These are phyloP conservation scores for Notholithocarpus densiflorus DNA, from an alignment of 306 rosid genomes.

Conservation along the genomic window DNA sequence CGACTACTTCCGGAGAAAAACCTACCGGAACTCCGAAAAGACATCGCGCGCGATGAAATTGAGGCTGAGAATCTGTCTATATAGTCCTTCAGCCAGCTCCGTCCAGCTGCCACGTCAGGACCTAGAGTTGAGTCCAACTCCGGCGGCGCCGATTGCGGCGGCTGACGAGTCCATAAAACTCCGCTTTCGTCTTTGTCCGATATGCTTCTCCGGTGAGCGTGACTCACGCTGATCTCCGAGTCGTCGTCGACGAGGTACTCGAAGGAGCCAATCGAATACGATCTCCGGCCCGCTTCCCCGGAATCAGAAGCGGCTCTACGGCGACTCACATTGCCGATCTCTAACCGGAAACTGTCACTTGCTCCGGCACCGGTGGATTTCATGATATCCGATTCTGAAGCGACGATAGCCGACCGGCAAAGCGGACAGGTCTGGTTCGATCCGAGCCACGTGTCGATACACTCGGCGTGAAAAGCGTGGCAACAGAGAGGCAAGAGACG, in stretches of 20 bases:
- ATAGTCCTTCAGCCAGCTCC: constrained; percentile 80
- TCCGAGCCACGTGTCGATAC: constrained; percentile 73
- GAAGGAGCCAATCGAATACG: constrained; percentile 84
- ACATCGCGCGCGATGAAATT: constrained; percentile 58
- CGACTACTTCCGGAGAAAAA: constrained; percentile 66
- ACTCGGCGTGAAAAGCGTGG: constrained; percentile 64
- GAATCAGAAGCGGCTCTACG: constrained; percentile 21
- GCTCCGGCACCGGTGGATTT: constrained; percentile 11
- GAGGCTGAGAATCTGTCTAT: constrained; percentile 70
- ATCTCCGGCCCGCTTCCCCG: constrained; percentile 27
- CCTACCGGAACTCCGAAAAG: constrained; percentile 81
- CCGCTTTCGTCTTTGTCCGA: constrained; percentile 51
- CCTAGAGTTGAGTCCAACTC: constrained; percentile 47
- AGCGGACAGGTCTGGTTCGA: constrained; percentile 73
- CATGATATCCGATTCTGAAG: constrained; percentile 51
- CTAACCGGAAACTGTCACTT: constrained; percentile 51
- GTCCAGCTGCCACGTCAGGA: constrained; percentile 51
- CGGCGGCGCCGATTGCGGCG: not conserved
- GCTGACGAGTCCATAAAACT: not conserved
- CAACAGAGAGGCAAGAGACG: constrained; percentile 71
- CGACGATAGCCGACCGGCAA: constrained; percentile 56
- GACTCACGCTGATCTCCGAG: constrained; percentile 47
- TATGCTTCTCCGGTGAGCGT: constrained; percentile 44
- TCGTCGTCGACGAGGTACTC: constrained; percentile 69
- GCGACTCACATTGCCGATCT: constrained; percentile 65